Conservation (phyloP, 345 rosid genomes). For the Eucalyptus virginea region DNA sequence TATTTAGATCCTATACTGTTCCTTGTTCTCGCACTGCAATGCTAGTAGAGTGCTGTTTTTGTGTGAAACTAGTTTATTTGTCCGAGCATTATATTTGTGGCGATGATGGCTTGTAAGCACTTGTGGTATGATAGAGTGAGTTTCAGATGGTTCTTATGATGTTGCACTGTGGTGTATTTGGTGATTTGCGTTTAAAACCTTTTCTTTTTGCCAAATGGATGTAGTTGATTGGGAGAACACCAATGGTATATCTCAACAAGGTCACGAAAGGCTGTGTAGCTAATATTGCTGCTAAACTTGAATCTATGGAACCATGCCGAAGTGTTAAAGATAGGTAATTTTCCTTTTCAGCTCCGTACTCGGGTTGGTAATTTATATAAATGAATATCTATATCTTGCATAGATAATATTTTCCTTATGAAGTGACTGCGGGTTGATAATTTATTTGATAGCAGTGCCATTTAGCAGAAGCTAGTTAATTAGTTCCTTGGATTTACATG, state of each 20-base stretch:
- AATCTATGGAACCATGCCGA: constrained; percentile 93
- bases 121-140: background rate
- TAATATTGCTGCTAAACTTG: constrained; percentile 90
- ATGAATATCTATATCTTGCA: background rate
- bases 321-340: constrained; percentile 86
- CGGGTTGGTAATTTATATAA: background rate
- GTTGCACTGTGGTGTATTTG: background rate
- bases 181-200: background rate
- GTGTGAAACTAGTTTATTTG: background rate
- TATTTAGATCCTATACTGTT: background rate
- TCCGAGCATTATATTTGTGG: background rate
- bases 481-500: background rate
- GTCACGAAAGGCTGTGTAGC: constrained; percentile 68
- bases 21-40: background rate
- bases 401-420: background rate
- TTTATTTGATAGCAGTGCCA: background rate
- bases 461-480: background rate
- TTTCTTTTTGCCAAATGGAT: constrained; percentile 1
- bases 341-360: background rate
- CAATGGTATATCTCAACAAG: constrained; percentile 89
- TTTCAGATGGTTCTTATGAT: background rate
- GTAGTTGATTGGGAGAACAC: constrained; percentile 89
- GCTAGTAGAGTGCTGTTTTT: background rate
- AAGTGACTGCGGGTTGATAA: background rate
- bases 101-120: background rate